Conservation (phyloP, 306 rosid genomes). For the Acacia acuminata region DNA sequence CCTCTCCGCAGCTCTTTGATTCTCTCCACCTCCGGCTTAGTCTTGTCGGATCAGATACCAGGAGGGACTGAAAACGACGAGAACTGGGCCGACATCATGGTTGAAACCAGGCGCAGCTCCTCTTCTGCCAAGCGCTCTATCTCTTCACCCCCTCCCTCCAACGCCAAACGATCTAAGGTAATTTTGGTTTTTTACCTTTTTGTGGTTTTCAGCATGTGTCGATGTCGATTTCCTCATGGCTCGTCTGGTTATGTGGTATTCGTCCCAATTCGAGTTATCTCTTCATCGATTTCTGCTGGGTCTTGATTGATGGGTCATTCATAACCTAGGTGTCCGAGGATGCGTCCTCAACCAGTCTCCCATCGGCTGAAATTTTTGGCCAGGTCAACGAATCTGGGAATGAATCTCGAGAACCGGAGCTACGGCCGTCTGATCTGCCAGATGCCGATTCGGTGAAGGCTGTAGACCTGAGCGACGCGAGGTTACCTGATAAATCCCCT, state of each 20-base stretch:
- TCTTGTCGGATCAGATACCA: slow-evolving; percentile 56
- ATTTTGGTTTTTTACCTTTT: neutral
- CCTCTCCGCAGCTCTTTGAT: neutral
- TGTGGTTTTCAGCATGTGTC: neutral
- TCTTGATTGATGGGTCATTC: slow-evolving; percentile 32
- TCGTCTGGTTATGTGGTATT: slow-evolving; percentile 20
- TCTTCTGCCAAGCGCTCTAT: slow-evolving; percentile 82
- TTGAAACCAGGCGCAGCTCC: slow-evolving; percentile 87
- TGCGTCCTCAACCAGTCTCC: slow-evolving; percentile 53
- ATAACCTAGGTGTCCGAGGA: slow-evolving; percentile 67
- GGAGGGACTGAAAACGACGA: neutral
- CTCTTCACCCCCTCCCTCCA: slow-evolving; percentile 69
- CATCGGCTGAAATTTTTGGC: slow-evolving; percentile 49
- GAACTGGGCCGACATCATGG: slow-evolving; percentile 56
- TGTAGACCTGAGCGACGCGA: slow-evolving; percentile 50
- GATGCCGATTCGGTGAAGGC: slow-evolving; percentile 55
- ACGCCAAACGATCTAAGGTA: slow-evolving; percentile 86
- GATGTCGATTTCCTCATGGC: slow-evolving; percentile 9
- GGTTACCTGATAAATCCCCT: slow-evolving; percentile 47
- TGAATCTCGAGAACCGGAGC: slow-evolving; percentile 54
- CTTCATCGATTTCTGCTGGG: neutral
- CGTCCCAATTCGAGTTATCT: slow-evolving; percentile 13
- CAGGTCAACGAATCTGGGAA: slow-evolving; percentile 71
- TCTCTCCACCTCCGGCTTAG: slow-evolving; percentile 22
- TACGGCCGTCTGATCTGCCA: slow-evolving; percentile 74